These are phyloP conservation scores for Plasmodium berghei DNA, from an alignment of 169 alveolate species.

Conservation along the genomic window DNA sequence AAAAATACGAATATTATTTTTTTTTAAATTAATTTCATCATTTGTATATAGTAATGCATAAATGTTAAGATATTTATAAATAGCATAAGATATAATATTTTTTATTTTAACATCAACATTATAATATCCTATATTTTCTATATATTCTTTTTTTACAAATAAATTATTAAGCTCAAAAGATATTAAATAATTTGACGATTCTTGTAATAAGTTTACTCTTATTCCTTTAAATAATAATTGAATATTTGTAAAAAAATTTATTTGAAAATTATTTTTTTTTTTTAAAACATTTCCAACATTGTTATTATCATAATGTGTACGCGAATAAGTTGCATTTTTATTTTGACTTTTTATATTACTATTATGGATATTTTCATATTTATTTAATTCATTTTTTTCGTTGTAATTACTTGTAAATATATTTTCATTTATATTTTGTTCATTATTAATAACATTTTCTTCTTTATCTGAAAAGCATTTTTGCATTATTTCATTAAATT, in stretches of 20 bases:
- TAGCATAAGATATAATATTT: slow-evolving; percentile 23
- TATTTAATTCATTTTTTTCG: no score
- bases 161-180: slow-evolving; percentile 27
- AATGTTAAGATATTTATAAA: slow-evolving; percentile 37
- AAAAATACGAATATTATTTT: slow-evolving; percentile 24
- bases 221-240: slow-evolving; percentile 22
- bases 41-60: slow-evolving; percentile 45
- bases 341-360: background rate
- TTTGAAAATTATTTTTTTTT: background rate
- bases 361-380: background rate
- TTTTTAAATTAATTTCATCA: slow-evolving; percentile 30
- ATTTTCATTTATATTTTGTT: no score
- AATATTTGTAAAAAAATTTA: slow-evolving; percentile 23
- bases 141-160: slow-evolving; percentile 23
- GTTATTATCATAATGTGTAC: background rate
- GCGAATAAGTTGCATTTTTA: background rate
- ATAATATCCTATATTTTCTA: slow-evolving; percentile 38
- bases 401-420: no score
- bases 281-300: background rate
- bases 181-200: slow-evolving; percentile 34
- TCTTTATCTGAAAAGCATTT: slow-evolving; percentile 28
- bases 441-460: background rate
- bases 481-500: slow-evolving; percentile 34
- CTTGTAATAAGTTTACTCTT: slow-evolving; percentile 22
- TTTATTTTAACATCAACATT: slow-evolving; percentile 47